Evolutionary conservation across 2,329 filamentous ascomycete species (phyloP), one percentile per base, ranked within the genome.

Genomic region (Geoglossum cookeanum): DNA sequence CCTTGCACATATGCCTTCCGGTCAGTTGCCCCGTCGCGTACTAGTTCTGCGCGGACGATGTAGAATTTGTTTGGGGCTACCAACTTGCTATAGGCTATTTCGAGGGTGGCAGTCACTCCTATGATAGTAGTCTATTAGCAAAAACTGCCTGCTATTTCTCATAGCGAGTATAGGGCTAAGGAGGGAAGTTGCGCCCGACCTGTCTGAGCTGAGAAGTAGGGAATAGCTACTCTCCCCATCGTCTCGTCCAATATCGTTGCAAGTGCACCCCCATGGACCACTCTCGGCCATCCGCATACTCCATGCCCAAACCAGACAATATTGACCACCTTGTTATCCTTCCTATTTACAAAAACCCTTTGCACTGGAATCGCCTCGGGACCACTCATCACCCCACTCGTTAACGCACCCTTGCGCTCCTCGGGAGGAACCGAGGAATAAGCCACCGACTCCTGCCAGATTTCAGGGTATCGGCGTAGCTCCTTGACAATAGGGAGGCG

Each of bases 241-340:
- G 76, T 78, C 71, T 89, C 85, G 66, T 86, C 79, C 42, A 89
- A 69, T 3, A 86, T 67, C 0, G 81, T 87, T 6, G 81, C 83
- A 54, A 85, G 74, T 5, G 76, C 73, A 13, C 85, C 85, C 57
- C 85, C 85, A 69, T 91, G 85, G 55, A 81, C 79, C 45, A 85
- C 73, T 11, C 78, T 76, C 1, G 85, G 85, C 83, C 84, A 90
- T 3, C 86, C 85, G 53, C 76, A 72, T 22, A 84, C 65, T 0
- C 73, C 78, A n/a, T 72, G 67, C 5, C 85, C 86, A 57, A 89
- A 75, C 72, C 76, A 85, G 3, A 89, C 71, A n/a, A 89, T 74
- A 55, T 75, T 77, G 9, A 83, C 70, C 37, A 80, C 67, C 63
- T 80, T 78, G 61, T 79, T 75, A 5, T 80, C 78, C 33, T 68